Conservation (phyloP, 805 yeast species). For the Teunomyces kruisii region DNA sequence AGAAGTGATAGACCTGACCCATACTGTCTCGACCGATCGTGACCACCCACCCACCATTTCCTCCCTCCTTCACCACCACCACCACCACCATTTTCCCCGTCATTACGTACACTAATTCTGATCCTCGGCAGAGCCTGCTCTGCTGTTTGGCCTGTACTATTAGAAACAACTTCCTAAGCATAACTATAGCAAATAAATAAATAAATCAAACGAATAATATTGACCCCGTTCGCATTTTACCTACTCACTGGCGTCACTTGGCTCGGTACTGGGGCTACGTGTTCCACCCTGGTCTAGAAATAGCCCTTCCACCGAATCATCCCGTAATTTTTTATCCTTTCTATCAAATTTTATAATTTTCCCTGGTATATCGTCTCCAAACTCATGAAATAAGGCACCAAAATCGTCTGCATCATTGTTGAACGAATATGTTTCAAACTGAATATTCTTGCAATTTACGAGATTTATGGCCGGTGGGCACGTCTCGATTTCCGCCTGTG, state of each 20-base stretch:
- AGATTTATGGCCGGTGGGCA: constrained; percentile 40
- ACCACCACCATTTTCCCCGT: background rate
- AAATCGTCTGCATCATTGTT: constrained; percentile 17
- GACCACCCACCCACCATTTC: no score
- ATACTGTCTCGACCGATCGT: no score
- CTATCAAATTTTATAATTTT: constrained; percentile 4
- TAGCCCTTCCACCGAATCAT: background rate
- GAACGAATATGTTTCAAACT: constrained; percentile 29
- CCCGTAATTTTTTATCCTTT: background rate
- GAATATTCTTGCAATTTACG: constrained; percentile 29
- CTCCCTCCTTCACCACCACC: no score
- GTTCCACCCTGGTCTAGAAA: background rate
- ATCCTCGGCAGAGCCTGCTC: background rate
- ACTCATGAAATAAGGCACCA: constrained; percentile 18
- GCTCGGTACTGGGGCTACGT: constrained; percentile 1
- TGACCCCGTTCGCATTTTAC: background rate
- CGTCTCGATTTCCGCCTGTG: constrained; percentile 59
- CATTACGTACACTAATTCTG: background rate
- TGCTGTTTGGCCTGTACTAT: constrained; percentile 1
- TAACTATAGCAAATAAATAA: constrained; percentile 1
- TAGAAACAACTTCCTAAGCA: constrained; percentile 1
- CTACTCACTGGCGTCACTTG: background rate
- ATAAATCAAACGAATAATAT: background rate
- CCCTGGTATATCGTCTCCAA: constrained; percentile 20
- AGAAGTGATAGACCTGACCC: constrained; percentile 6